Conservation (phyloP, 306 rosid species). For the Ceratonia siliqua region DNA sequence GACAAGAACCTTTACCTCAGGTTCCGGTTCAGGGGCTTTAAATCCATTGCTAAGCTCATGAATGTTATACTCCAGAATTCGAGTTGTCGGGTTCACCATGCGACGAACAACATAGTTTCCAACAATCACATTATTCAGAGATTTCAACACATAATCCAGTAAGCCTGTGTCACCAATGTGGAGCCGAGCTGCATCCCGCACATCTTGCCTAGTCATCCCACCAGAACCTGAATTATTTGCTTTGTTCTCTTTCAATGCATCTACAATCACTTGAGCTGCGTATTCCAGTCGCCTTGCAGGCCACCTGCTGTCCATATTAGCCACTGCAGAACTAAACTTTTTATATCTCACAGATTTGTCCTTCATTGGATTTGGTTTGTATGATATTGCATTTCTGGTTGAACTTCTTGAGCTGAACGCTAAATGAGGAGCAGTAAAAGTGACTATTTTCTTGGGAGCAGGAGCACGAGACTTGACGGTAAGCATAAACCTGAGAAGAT, state of each 20-base stretch:
- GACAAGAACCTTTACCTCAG: slow-evolving; percentile 14
- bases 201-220: slow-evolving; percentile 89
- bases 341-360: slow-evolving; percentile 61
- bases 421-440: slow-evolving; percentile 26
- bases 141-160: slow-evolving; percentile 84
- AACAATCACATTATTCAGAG: slow-evolving; percentile 72
- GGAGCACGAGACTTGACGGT: slow-evolving; percentile 65
- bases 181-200: slow-evolving; percentile 82
- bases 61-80: slow-evolving; percentile 73
- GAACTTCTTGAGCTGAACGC: slow-evolving; percentile 36
- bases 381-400: slow-evolving; percentile 38
- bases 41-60: slow-evolving; percentile 52
- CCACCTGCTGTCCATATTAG: slow-evolving; percentile 94
- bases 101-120: slow-evolving; percentile 74
- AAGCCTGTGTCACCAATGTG: slow-evolving; percentile 92
- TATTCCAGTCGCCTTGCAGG: slow-evolving; percentile 74
- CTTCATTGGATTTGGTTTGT: slow-evolving; percentile 46
- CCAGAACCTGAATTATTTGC: slow-evolving; percentile 44
- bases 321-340: slow-evolving; percentile 58
- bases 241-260: slow-evolving; percentile 73
- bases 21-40: slow-evolving; percentile 41
- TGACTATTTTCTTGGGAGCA: slow-evolving; percentile 34
- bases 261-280: slow-evolving; percentile 84
- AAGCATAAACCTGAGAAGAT: slow-evolving; percentile 82
- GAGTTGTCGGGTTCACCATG: slow-evolving; percentile 66